Conservation (phyloP, 2,329 filamentous ascomycete species). For the Alternaria consortialis region DNA sequence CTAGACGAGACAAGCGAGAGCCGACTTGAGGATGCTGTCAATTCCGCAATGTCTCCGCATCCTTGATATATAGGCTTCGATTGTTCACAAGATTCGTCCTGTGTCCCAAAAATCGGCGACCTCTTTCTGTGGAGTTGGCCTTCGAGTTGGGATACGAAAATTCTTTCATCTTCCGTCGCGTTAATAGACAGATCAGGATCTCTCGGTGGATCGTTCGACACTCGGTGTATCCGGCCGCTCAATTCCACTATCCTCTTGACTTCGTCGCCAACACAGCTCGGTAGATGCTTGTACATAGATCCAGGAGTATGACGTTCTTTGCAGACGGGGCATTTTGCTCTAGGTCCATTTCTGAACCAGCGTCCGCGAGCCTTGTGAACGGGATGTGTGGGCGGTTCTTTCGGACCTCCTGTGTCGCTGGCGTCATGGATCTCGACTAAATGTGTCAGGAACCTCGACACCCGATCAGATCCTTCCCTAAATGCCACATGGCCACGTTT, state of each 20-base stretch:
- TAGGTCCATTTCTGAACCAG: too few species aligned
- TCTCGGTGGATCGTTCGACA: not conserved
- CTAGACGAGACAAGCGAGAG: not conserved
- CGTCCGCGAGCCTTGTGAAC: too few species aligned
- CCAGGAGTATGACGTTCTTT: not conserved
- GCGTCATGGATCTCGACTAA: not conserved
- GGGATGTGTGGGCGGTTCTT: too few species aligned
- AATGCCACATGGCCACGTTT: fast-evolving
- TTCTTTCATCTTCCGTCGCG: fast-evolving
- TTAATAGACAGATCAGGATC: not conserved
- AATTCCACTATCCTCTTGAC: not conserved
- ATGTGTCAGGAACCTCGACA: not conserved
- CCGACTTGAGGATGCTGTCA: not conserved
- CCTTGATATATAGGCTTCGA: fast-evolving
- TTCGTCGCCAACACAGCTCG: not conserved
- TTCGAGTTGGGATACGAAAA: not conserved
- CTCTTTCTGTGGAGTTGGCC: not conserved
- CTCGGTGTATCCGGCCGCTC: fast-evolving
- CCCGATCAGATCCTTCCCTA: not conserved
- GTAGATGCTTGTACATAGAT: not conserved
- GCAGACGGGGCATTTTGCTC: not conserved
- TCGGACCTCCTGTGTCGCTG: too few species aligned
- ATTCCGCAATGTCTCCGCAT: not conserved
- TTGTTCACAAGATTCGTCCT: not conserved
- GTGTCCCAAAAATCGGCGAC: not conserved